phyloP scores from a whole-genome alignment of 2,329 filamentous ascomycete species.

The Trichoderma arundinaceum region DNA sequence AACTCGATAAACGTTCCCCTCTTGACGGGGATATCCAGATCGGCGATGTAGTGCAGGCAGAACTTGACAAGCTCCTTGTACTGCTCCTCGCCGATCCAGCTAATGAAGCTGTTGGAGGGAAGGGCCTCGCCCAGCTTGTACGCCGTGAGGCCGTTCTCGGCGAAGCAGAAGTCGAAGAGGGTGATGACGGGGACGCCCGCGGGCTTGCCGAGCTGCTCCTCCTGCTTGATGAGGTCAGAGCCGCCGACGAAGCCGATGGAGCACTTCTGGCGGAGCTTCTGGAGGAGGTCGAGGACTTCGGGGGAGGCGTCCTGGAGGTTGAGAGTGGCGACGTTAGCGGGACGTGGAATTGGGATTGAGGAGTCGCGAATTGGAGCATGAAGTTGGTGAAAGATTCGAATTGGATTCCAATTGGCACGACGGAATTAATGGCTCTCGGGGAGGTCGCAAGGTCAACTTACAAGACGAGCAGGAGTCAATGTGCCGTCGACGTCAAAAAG shows the following conservation, averaged over 20 bases:
- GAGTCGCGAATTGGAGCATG: neutral
- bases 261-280: slow-evolving; percentile 80
- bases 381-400: neutral
- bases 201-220: slow-evolving; percentile 84
- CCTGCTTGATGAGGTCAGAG: slow-evolving; percentile 89
- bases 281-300: slow-evolving; percentile 83
- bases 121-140: slow-evolving; percentile 81
- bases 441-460: slow-evolving; percentile 49
- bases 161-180: slow-evolving; percentile 97
- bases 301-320: slow-evolving; percentile 66
- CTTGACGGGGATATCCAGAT: slow-evolving; percentile 84
- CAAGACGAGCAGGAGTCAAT: slow-evolving; percentile 79
- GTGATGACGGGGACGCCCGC: slow-evolving; percentile 71
- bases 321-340: neutral
- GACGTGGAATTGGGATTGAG: neutral
- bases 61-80: slow-evolving; percentile 81
- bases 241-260: slow-evolving; percentile 93
- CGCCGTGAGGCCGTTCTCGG: slow-evolving; percentile 94
- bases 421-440: neutral
- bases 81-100: slow-evolving; percentile 82
- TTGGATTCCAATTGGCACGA: neutral
- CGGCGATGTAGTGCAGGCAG: slow-evolving; percentile 81
- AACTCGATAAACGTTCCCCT: slow-evolving; percentile 86
- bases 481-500: slow-evolving; percentile 98
- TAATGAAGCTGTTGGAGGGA: slow-evolving; percentile 83